Evolutionary conservation across 192 early-diverging fungal species (phyloP), one percentile per base, ranked within the genome.

Genomic region (Backusella luteola): DNA sequence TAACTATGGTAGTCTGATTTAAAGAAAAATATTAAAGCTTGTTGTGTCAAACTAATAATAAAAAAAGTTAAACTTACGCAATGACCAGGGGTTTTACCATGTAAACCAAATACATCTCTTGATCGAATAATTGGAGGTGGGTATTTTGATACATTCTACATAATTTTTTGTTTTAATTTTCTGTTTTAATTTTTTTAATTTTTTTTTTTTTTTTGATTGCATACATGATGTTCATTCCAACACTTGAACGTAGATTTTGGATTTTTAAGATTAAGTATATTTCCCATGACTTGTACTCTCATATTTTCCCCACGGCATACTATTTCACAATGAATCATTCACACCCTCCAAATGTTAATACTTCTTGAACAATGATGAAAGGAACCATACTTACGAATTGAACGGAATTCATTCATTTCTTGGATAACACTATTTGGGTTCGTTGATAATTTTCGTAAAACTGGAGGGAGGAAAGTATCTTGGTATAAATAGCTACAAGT

Each of bases 271-370:
- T 83, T 84, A 23, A 89, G 34, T 32, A 89, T 85, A 73, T 89
- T 73, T 42, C 88, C 88, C 34, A 83, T 76, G 7, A 89, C 85
- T 56, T 89, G 86, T n/a, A 89, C 80, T 67, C 81, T 82, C 38
- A 85, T 80, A 67, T 76, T 76, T 21, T 69, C 66, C 3, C 42
- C 39, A 46, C 34, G 35, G 14, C 75, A 76, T 53, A 76, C 75
- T 76, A 66, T 42, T 34, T 11, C 23, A 53, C 5, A 73, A 63
- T 11, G 53, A 73, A 36, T 41, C 17, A 34, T 34, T 39, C 3
- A 44, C 15, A 5, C 5, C 12, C 9, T 17, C 14, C 23, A 36
- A 2, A 23, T 68, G 34, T 41, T 14, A 49, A 53, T 73, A 36
- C 1, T 49, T 49, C 19, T 49, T 6, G 5, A 36, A 15, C 32